A percentile compares a stretch with the other conserved stretches of the same genome.
Conservation (phyloP, 139 green algal genomes). For the Coccomyxa sp. region DNA sequence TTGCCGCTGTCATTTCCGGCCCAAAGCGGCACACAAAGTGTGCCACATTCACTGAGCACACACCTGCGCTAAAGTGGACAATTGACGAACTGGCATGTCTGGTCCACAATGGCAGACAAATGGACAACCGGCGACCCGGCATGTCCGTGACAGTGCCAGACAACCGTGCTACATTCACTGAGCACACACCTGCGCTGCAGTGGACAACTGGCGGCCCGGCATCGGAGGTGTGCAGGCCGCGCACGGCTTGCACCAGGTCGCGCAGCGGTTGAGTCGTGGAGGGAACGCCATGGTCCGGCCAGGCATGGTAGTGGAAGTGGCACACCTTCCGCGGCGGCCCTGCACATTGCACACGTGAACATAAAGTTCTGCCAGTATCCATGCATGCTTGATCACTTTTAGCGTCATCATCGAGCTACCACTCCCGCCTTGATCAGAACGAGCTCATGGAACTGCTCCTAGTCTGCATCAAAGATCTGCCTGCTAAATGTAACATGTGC, state of each 20-base stretch:
- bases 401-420: no score
- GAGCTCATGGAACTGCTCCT: no score
- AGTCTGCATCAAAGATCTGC: no score
- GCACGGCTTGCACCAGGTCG: conserved; percentile 32
- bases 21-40: not conserved
- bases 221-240: not conserved
- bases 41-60: not conserved
- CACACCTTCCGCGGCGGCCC: not conserved
- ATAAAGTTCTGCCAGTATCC: no score
- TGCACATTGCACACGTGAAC: not conserved
- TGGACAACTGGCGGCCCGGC: conserved; percentile 49
- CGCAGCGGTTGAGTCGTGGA: conserved; percentile 35
- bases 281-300: conserved; percentile 69
- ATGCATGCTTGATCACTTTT: no score
- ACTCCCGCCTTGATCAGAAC: no score
- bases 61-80: conserved; percentile 71
- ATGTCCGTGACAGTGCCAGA: not conserved
- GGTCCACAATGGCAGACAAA: not conserved
- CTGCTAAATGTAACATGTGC: no score
- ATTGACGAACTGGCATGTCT: not conserved
- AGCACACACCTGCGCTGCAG: conserved; percentile 61
- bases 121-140: conserved; percentile 30
- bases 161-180: not conserved
- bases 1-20: no score
- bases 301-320: conserved; percentile 48